Evolutionary conservation across 2,329 filamentous ascomycete species (phyloP), one percentile per base, ranked within the genome.

Genomic region (Penicillium sp.): DNA sequence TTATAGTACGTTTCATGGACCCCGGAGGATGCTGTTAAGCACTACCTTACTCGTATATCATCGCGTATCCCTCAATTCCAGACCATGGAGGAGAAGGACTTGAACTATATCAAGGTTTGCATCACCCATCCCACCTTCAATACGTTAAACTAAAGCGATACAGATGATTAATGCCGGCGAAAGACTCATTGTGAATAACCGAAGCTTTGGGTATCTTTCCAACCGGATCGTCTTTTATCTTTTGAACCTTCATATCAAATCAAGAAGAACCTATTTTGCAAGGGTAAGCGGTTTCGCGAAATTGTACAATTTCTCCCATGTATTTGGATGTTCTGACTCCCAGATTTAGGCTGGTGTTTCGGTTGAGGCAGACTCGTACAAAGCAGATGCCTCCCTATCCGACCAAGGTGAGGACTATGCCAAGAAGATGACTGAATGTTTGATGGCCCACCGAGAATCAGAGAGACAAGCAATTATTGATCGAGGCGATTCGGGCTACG

Each of bases 171-270:
- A 99, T 65, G 94, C 94, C 7, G 94, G 94, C 40, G 87, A 93
- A 69, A 87, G 91, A 63, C 89, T 99, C 69, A 89, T 93, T 65
- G 93, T 97, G 75, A 99, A 99, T 78, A 97, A 97, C 63, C 90
- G 94, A 71, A 92, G 89, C 69, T 97, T 99, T 73, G 93, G 92
- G 65, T 99, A 99, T 70, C 83, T 99, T 28, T 96, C 92, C 0
- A 92, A 99, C 72, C 87, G 94, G 56, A 99, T 99, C 62, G 93
- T 99, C 51, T 99, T 99, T 76, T 99, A 97, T 74, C 85, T 99
- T 43, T 90, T 96, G 69, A 99, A 99, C 68, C 81, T 97, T 21
- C 94, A 99, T 74, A 97, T 97, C 80, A 97, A 99, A 74, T 89
- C 89, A 45, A 86, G 93, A 52, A 91, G 91, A 59, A 97, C 92